Evolutionary conservation across 305 asterid genomes (phyloP).

Genomic region (Solanum hybrid): DNA sequence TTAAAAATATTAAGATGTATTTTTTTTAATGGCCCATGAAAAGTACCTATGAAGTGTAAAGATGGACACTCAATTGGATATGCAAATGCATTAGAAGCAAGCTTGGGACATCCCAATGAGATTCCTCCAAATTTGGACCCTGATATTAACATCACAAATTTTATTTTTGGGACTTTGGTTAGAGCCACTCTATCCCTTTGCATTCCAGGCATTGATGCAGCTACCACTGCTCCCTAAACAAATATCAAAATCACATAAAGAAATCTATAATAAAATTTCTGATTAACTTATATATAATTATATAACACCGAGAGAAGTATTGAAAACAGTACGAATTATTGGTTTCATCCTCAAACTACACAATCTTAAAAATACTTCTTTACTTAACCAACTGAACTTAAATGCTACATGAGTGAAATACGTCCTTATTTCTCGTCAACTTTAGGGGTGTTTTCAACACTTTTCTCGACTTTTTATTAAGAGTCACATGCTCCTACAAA

Average conservation of each 20-base stretch:
- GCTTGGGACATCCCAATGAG: background rate
- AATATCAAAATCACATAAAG: background rate
- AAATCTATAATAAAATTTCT: background rate
- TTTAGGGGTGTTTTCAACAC: too few species aligned
- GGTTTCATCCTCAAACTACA: too few species aligned
- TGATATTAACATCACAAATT: constrained; percentile 14
- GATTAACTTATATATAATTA: too few species aligned
- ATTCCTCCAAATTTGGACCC: constrained; percentile 8
- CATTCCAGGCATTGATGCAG: constrained; percentile 19
- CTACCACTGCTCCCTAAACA: background rate
- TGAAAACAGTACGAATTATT: too few species aligned
- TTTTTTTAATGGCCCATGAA: background rate
- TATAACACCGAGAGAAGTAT: too few species aligned
- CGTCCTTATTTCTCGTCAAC: too few species aligned
- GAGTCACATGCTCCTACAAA: too few species aligned
- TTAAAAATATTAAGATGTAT: background rate
- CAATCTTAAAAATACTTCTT: too few species aligned
- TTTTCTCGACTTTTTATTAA: too few species aligned
- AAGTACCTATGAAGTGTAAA: constrained; percentile 13
- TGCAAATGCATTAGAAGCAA: constrained; percentile 15
- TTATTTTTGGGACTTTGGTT: constrained; percentile 7
- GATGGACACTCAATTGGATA: constrained; percentile 12
- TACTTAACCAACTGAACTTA: too few species aligned
- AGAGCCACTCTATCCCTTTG: constrained; percentile 15
- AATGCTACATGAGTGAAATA: too few species aligned